phyloP scores from a whole-genome alignment of 2,329 filamentous ascomycete species.

The Apiospora kogelbergensis region DNA sequence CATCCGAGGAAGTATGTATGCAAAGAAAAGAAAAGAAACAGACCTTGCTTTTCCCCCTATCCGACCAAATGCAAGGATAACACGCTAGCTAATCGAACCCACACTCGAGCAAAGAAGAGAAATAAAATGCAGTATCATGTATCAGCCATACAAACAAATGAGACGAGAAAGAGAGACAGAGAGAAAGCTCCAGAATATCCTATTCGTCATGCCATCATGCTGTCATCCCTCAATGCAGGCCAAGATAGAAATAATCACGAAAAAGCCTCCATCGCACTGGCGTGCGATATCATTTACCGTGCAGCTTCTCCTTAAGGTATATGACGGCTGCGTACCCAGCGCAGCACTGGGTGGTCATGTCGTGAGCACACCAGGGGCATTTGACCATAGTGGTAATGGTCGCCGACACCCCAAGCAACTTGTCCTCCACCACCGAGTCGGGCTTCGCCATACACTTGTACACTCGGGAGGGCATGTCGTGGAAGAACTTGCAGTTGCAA shows the following conservation, averaged over 20 bases:
- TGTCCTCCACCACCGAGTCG: conserved; percentile 52
- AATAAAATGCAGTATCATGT: background rate
- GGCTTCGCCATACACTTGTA: conserved; percentile 66
- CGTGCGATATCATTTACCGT: conserved; percentile 32
- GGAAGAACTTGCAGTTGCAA: conserved; percentile 63
- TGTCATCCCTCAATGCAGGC: background rate
- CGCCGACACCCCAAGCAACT: conserved; percentile 52
- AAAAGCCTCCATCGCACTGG: background rate
- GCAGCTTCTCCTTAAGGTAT: conserved; percentile 63
- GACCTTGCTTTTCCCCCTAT: background rate
- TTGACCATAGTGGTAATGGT: conserved; percentile 61
- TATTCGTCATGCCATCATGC: background rate
- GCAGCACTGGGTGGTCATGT: conserved; percentile 69
- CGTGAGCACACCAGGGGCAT: conserved; percentile 72
- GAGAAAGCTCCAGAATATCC: background rate
- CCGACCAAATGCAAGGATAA: background rate
- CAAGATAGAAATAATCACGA: background rate
- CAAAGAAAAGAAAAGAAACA: background rate
- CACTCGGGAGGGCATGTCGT: conserved; percentile 64
- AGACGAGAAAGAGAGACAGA: background rate
- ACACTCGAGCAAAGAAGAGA: background rate
- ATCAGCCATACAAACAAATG: background rate
- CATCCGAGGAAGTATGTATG: background rate
- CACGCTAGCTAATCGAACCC: background rate
- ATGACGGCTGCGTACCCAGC: conserved; percentile 67